phyloP scores from a whole-genome alignment of 805 yeast genomes.

The Ogataea allantospora region DNA sequence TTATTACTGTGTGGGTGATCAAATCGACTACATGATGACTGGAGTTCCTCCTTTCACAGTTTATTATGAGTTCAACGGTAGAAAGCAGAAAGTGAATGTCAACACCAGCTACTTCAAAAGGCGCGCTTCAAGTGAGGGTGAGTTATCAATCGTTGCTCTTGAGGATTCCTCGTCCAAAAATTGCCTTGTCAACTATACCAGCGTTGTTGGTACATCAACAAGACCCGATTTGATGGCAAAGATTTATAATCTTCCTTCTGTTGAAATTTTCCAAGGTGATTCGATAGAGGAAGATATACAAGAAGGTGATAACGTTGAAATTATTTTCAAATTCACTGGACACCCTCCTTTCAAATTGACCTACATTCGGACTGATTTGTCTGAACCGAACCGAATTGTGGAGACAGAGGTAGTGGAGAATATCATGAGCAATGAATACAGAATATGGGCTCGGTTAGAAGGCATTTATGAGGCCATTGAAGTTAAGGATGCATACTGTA shows the following conservation, averaged over 20 bases:
- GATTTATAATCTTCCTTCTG: slow-evolving; percentile 61
- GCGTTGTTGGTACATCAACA: slow-evolving; percentile 24
- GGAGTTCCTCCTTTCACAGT: slow-evolving; percentile 83
- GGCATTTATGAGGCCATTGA: slow-evolving; percentile 94
- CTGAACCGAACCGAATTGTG: slow-evolving; percentile 38
- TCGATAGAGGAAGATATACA: slow-evolving; percentile 76
- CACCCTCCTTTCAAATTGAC: slow-evolving; percentile 88
- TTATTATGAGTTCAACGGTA: slow-evolving; percentile 68
- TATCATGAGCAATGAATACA: slow-evolving; percentile 66
- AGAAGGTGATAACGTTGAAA: slow-evolving; percentile 92
- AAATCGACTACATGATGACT: slow-evolving; percentile 67
- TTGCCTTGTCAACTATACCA: slow-evolving; percentile 63
- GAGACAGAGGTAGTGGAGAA: slow-evolving; percentile 63
- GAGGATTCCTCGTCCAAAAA: slow-evolving; percentile 70
- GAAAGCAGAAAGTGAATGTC: slow-evolving; percentile 52
- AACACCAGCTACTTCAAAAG: slow-evolving; percentile 47
- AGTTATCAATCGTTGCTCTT: slow-evolving; percentile 59
- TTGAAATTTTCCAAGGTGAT: slow-evolving; percentile 80
- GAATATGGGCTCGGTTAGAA: slow-evolving; percentile 75
- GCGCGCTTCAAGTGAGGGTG: slow-evolving; percentile 82
- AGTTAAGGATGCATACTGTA: slow-evolving; percentile 82
- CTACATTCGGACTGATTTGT: slow-evolving; percentile 62
- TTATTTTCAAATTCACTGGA: slow-evolving; percentile 78
- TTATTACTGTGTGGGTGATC: slow-evolving; percentile 91
- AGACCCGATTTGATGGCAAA: slow-evolving; percentile 32